Evolutionary conservation across 192 early-diverging fungal species (phyloP), one percentile per base, ranked within the genome.

Genomic region (Podila verticillata): DNA sequence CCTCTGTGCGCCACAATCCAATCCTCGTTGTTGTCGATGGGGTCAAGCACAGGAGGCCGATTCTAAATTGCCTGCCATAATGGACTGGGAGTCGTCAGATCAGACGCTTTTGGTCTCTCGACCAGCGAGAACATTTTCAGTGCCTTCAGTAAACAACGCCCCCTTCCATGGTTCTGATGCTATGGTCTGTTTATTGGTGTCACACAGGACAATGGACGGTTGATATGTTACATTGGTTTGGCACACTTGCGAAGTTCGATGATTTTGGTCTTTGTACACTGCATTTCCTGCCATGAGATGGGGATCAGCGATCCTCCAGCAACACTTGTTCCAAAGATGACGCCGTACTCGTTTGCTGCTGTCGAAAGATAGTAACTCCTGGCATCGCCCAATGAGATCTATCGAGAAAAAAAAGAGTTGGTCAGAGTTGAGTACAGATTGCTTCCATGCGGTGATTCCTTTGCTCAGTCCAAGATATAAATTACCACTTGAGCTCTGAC

Each of bases 281-380:
- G 91, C 98, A 99, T 99, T 68, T 98, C 90, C 82, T 98, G 93
- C 98, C 98, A 99, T 48, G 95, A 96, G 36, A 98, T 89, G 6
- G 98, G 98, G 34, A 98, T 86, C 94, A 98, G 93, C 2, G 95
- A 84, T 60, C 74, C 82, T 75, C 92, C 96, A 49, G 91, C 93
- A 7, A 89, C 83, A 83, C 95, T 96, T 61, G 92, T 92, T 7
- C 95, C 96, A 81, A 97, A 95, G 51, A 98, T 92, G 0, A 98
- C 98, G 13, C 98, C 98, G 48, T 95, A 84, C 67, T 98, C 96
- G 71, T 99, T 97, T 74, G 89, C 88, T 3, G 95, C 95, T 1
- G 98, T 99, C 9, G 96, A 94, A 61, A 98, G 79, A 72, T 92
- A 95, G 63, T 97, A 99, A 29, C 92, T 93, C 65, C 95, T 86